Base-by-base conservation (phyloP, 2,329 filamentous ascomycete species). In the Paraphaeosphaeria sporulosa region DNA sequence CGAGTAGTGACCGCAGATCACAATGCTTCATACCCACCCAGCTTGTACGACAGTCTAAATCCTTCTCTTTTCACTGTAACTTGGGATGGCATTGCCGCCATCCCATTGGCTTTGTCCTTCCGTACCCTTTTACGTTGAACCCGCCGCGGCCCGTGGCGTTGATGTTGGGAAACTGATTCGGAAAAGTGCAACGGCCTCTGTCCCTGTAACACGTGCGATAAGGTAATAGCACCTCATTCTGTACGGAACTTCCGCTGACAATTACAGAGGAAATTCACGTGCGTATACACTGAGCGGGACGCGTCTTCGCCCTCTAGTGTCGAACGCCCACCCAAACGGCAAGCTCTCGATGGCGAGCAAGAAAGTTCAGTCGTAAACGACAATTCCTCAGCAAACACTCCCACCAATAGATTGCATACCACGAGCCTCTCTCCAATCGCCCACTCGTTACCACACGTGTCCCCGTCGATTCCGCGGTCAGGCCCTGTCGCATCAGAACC, bases 131-230 rank as follows among this genome's bases (percentile, higher is more conserved):
- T 55, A 27, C 55, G 57, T 54, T 54, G 34, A 55, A 25, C 27
- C 50, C 47, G 23, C 55, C 43, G 40, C 57, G 55, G 25, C 21
- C 49, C 27, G 23, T 36, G 13, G 34, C 38, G 40, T 55, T 43
- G 34, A 32, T 44, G 42, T 52, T 40, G 57, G 55, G 52, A 58
- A 23, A 23, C 47, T 49, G 46, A 56, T 64, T 69, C 63, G 71
- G 61, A 34, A 43, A 50, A 89, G 86, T 89, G 86, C 74, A 86
- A 89, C 75, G 86, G 86, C 27, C 70, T 81, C 49, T 81, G 79
- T 54, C 86, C 86, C 40, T 89, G 87, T 74, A 82, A 81, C 60
- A 85, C 84, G 25, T 89, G 87, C 75, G 76, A 79, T 47, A 88
- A 86, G 76, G 83, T 85, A 72, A 77, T 27, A 54, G 43, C 51